Percentiles rank a stretch among this genome's conserved stretches.
These are phyloP conservation scores for Cryptococcus sp. DNA, from an alignment of 1,284 basidiomycete genomes.

Conservation along the genomic window DNA sequence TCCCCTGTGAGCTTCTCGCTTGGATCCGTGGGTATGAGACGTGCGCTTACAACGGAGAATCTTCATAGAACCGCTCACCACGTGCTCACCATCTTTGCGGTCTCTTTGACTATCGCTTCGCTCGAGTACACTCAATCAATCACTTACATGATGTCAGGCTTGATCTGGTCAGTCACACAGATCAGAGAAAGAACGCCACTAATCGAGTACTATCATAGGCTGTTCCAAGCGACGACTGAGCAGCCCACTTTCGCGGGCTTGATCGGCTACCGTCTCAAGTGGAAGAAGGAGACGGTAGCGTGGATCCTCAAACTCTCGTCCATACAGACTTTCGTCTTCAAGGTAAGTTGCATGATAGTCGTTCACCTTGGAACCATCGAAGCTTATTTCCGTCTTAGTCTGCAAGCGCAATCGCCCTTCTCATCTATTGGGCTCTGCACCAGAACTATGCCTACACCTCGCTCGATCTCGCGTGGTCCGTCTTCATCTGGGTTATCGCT, in stretches of 20 bases:
- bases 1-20: slow-evolving; percentile 13
- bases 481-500: slow-evolving; percentile 16
- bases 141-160: slow-evolving; percentile 7
- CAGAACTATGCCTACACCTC: slow-evolving; percentile 15
- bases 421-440: slow-evolving; percentile 26
- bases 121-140: slow-evolving; percentile 20
- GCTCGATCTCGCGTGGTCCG: slow-evolving; percentile 20
- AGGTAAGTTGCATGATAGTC: slow-evolving; percentile 4
- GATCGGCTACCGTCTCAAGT: slow-evolving; percentile 24
- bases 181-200: background rate
- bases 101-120: slow-evolving; percentile 13
- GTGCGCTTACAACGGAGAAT: background rate
- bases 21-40: background rate
- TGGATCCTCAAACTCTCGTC: slow-evolving; percentile 19
- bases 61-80: slow-evolving; percentile 20
- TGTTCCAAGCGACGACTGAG: slow-evolving; percentile 32
- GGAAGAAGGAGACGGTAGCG: slow-evolving; percentile 6
- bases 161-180: slow-evolving; percentile 15
- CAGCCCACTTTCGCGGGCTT: slow-evolving; percentile 29
- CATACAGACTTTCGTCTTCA: slow-evolving; percentile 21
- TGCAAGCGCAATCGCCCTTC: slow-evolving; percentile 19
- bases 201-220: background rate
- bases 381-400: background rate
- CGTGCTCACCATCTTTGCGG: slow-evolving; percentile 22
- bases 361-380: background rate